Evolutionary conservation across 371 early-diverging fungal genomes (phyloP).

Genomic region (Ordospora pajunii): DNA sequence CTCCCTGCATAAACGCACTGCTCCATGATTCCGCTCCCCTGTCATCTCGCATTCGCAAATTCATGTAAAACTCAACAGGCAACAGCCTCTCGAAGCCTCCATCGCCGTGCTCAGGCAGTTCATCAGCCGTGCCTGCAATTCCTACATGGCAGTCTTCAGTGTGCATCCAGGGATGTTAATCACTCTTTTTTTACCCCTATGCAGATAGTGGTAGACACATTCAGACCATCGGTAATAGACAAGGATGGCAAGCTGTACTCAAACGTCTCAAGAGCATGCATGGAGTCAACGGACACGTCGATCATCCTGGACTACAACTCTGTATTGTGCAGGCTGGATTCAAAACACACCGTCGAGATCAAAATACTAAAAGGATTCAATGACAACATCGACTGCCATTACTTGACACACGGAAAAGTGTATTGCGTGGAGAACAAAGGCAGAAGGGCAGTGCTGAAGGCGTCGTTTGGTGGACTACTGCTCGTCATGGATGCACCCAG

Average conservation of each 20-base stretch:
- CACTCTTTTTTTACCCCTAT: conserved; percentile 13
- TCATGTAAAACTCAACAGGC: neutral
- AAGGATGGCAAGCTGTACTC: conserved; percentile 28
- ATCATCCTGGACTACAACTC: conserved; percentile 27
- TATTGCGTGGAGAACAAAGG: conserved; percentile 7
- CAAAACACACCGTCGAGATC: conserved; percentile 6
- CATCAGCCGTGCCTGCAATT: no score
- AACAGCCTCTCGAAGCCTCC: neutral
- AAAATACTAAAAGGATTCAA: neutral
- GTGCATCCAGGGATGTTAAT: neutral
- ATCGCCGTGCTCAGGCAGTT: neutral
- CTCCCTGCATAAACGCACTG: neutral
- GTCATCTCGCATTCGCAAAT: neutral
- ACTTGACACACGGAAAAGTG: conserved; percentile 21
- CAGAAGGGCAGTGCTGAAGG: neutral
- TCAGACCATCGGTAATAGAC: conserved; percentile 9
- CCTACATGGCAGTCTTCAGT: no score
- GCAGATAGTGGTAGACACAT: conserved; percentile 22
- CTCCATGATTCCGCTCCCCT: neutral
- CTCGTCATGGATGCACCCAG: conserved; percentile 5
- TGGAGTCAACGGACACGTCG: neutral
- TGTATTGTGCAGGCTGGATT: neutral
- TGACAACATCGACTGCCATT: conserved; percentile 17
- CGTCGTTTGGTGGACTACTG: conserved; percentile 15
- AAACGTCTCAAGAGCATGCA: conserved; percentile 22